Conservation (phyloP, 129 eudicot species). For the Tagetes erecta region DNA sequence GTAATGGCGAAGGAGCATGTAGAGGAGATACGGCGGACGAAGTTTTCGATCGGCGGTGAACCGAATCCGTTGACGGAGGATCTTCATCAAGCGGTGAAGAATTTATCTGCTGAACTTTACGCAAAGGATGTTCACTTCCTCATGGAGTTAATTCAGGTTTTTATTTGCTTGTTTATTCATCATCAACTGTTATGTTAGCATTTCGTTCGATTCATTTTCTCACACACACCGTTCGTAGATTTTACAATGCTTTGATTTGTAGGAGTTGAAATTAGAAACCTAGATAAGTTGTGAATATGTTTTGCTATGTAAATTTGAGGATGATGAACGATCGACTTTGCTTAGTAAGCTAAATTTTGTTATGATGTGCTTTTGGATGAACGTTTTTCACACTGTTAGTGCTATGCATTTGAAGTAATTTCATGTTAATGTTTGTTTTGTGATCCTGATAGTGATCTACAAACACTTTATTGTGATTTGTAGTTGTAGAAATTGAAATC, state of each 20-base stretch:
- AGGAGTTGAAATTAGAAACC: too few species aligned
- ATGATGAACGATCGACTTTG: too few species aligned
- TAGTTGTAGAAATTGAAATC: neutral
- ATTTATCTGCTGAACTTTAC: constrained; percentile 65
- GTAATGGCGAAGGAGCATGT: constrained; percentile 46
- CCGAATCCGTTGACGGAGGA: constrained; percentile 50
- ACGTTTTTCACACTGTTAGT: too few species aligned
- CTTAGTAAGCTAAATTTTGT: too few species aligned
- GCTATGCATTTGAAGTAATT: neutral
- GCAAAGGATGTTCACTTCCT: constrained; percentile 65
- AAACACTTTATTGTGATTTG: neutral
- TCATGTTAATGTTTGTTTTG: neutral
- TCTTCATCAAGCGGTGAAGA: constrained; percentile 64
- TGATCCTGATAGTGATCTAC: neutral
- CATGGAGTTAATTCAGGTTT: constrained; percentile 70
- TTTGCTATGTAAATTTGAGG: too few species aligned
- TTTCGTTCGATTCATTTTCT: neutral
- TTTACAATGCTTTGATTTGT: too few species aligned
- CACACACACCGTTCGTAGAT: too few species aligned
- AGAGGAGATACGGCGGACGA: constrained; percentile 49
- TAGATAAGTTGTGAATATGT: too few species aligned
- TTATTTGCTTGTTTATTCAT: too few species aligned
- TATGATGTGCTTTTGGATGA: too few species aligned
- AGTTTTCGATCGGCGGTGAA: constrained; percentile 55
- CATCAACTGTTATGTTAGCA: neutral